A percentile compares a stretch with the other conserved stretches of the same genome.
phyloP scores from a whole-genome alignment of 2,329 filamentous ascomycete genomes.

The Ophiocordyceps camponoti-leonardi region DNA sequence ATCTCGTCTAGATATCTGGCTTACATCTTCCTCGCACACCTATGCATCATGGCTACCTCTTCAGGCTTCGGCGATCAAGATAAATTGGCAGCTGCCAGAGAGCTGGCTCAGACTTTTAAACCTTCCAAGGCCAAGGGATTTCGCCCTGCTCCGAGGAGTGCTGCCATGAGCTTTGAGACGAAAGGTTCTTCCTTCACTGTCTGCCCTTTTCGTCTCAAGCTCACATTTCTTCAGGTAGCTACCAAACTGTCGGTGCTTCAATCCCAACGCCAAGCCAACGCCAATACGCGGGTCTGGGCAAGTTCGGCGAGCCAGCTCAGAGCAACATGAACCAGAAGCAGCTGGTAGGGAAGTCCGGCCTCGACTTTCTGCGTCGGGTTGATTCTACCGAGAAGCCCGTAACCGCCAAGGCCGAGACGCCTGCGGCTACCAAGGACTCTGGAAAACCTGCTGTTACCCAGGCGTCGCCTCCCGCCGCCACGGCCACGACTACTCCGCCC shows the following conservation, averaged over 20 bases:
- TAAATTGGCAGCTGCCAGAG: constrained; percentile 11
- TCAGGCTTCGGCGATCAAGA: constrained; percentile 8
- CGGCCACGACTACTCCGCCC: no score
- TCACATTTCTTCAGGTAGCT: neutral
- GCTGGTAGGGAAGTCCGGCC: constrained; percentile 6
- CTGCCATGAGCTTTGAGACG: neutral
- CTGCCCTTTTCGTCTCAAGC: neutral
- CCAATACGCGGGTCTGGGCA: constrained; percentile 3
- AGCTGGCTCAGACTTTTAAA: constrained; percentile 11
- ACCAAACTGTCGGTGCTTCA: neutral
- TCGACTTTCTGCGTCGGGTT: constrained; percentile 8
- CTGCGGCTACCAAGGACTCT: neutral
- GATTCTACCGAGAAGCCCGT: neutral
- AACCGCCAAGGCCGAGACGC: neutral
- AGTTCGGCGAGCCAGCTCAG: neutral
- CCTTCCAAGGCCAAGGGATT: neutral
- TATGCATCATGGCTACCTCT: constrained; percentile 4
- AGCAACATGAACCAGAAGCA: neutral
- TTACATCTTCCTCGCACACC: no score
- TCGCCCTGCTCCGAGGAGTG: neutral
- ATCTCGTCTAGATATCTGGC: no score
- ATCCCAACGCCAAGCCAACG: constrained; percentile 6
- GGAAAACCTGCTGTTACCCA: neutral
- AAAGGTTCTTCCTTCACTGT: neutral
- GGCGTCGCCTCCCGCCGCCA: neutral